Percentiles rank a stretch among this genome's conserved stretches.
phyloP scores from a whole-genome alignment of 225 moss, liverwort and hornwort genomes.

The Marchantia paleacea region DNA sequence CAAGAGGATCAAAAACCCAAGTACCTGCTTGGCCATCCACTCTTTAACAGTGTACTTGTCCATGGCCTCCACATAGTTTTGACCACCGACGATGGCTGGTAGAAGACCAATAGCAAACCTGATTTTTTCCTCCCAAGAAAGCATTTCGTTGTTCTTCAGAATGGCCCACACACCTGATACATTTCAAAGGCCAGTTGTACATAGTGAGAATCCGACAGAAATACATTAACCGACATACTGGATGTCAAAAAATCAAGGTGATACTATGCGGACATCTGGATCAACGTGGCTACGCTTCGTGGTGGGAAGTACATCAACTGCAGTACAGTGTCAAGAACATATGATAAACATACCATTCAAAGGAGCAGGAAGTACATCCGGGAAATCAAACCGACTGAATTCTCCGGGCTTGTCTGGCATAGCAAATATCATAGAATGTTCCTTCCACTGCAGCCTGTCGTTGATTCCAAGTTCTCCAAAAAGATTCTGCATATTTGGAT shows the following conservation, averaged over 20 bases:
- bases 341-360: conserved; percentile 58
- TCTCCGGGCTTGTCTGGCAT: conserved; percentile 93
- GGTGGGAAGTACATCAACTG: too few species aligned
- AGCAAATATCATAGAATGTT: conserved; percentile 98
- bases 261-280: not conserved
- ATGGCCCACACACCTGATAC: conserved; percentile 86
- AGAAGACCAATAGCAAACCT: conserved; percentile 88
- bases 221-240: not conserved
- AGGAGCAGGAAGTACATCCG: conserved; percentile 74
- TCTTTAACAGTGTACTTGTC: conserved; percentile 92
- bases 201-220: not conserved
- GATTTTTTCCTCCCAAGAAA: conserved; percentile 76
- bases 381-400: conserved; percentile 96
- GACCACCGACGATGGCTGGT: conserved; percentile 93
- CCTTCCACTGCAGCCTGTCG: conserved; percentile 98
- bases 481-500: conserved; percentile 89
- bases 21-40: conserved; percentile 92
- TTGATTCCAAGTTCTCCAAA: conserved; percentile 95
- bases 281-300: not conserved
- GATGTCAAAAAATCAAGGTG: not conserved
- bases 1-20: not conserved
- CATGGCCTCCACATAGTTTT: conserved; percentile 88
- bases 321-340: not conserved
- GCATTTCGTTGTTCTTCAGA: conserved; percentile 92
- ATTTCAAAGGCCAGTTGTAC: too few species aligned